Evolutionary conservation across 345 rosid species (phyloP), one percentile per base, ranked within the genome.

Genomic region (Murraya paniculata): DNA sequence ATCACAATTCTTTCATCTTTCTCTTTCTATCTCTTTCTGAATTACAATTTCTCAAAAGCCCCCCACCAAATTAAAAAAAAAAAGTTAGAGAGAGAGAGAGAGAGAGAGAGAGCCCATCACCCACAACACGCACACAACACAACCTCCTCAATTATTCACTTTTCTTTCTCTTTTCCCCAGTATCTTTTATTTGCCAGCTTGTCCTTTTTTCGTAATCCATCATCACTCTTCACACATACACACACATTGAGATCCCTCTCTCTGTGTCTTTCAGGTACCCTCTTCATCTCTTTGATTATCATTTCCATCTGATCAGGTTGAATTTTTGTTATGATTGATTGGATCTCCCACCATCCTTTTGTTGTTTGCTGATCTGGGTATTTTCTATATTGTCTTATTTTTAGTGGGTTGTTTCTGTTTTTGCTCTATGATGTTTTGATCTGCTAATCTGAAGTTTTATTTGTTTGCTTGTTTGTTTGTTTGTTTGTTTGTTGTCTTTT

Each of bases 41-140:
- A 79, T 73, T 77, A 19, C 82, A 73, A 80, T 78, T 84, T 81
- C 79, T 75, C 64, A 78, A 82, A 81, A 39, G 33, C 68, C 25
- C 58, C 18, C 4, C 0, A 2, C 18, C 1, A 3, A 45, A 3
- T 45, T 9, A 25, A 45, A 69, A 62, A 64, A 67, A 74, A 71
- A 79, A 82, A 80, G 82, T 58, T 72, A 50, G 85, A 80, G 82
- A 84, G n/a, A n/a, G n/a, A n/a, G n/a, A n/a, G n/a, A n/a, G n/a
- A n/a, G n/a, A n/a, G n/a, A n/a, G 80, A 76, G 85, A 78, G 16
- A 41, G 50, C 16, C 50, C 50, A 13, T 13, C 77, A 53, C 5
- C 38, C 30, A 1, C 64, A 18, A 5, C 61, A 27, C 77, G 16
- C 79, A 81, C 72, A 38, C 68, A 61, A 65, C 30, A 48, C 68